Conservation (phyloP, 2,329 filamentous ascomycete genomes). For the Nigrograna mackinnonii region DNA sequence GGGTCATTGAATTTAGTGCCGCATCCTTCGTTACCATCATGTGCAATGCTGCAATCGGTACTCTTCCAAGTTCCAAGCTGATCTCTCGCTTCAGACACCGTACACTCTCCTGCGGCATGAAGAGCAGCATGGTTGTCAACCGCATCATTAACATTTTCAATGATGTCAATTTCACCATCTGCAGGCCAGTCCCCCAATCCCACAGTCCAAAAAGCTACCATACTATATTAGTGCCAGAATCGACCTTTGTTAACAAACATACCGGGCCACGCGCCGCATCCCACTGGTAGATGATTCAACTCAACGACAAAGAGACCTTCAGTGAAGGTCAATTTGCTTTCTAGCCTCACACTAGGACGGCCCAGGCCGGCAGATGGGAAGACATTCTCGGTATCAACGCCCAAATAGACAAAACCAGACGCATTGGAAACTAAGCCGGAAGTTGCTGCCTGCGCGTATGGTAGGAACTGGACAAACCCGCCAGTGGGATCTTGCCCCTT, state of each 20-base stretch:
- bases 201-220: conserved; percentile 22
- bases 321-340: conserved; percentile 46
- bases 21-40: conserved; percentile 28
- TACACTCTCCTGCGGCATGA: conserved; percentile 45
- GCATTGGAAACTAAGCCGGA: conserved; percentile 37
- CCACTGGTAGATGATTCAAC: conserved; percentile 51
- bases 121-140: conserved; percentile 44
- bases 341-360: conserved; percentile 48
- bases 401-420: conserved; percentile 40
- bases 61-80: conserved; percentile 52
- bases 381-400: conserved; percentile 41
- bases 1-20: conserved; percentile 17
- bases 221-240: neutral
- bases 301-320: conserved; percentile 49
- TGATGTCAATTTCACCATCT: conserved; percentile 42
- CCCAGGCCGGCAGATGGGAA: conserved; percentile 27
- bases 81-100: conserved; percentile 26
- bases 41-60: conserved; percentile 48
- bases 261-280: conserved; percentile 51
- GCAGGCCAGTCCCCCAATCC: conserved; percentile 38
- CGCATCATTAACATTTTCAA: conserved; percentile 46
- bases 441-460: conserved; percentile 24
- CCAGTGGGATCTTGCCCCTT: conserved; percentile 17
- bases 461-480: conserved; percentile 38
- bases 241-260: neutral